Conservation (phyloP, 495 filamentous ascomycete genomes). For the Cenococcum geophilum region DNA sequence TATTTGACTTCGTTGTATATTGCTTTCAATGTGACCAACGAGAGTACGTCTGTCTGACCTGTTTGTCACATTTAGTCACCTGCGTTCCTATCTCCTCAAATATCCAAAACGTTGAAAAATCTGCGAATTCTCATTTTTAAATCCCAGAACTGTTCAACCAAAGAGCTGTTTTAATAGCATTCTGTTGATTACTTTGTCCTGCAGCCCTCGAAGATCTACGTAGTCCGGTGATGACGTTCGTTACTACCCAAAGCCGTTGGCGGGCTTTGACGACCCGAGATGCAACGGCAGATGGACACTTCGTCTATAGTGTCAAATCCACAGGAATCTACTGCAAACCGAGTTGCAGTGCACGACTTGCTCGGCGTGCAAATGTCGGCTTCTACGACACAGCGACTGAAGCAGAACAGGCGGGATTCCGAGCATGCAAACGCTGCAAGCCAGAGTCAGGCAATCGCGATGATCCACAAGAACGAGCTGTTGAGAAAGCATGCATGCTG, state of each 20-base stretch:
- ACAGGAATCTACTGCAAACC: conserved; percentile 62
- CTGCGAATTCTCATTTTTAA: background rate
- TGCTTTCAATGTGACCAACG: no score
- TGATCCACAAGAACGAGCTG: conserved; percentile 43
- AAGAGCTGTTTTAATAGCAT: background rate
- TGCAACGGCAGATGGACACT: conserved; percentile 44
- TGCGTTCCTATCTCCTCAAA: no score
- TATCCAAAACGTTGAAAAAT: background rate
- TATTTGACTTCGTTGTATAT: no score
- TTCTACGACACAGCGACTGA: conserved; percentile 53
- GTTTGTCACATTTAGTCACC: no score
- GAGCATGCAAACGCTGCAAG: conserved; percentile 60
- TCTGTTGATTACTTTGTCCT: background rate
- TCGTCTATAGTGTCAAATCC: conserved; percentile 58
- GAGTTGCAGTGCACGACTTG: conserved; percentile 54
- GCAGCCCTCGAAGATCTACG: background rate
- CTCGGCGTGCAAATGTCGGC: conserved; percentile 54
- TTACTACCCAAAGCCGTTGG: conserved; percentile 47
- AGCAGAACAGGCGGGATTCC: conserved; percentile 52
- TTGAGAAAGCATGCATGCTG: conserved; percentile 44
- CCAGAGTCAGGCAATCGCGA: conserved; percentile 42
- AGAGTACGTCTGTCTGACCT: no score
- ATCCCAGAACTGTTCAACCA: background rate
- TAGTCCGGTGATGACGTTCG: conserved; percentile 15
- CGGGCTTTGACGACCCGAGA: conserved; percentile 51